Evolutionary conservation across 768 basidiomycete species (phyloP).

Genomic region (Rhodosporidiobolus sp.): DNA sequence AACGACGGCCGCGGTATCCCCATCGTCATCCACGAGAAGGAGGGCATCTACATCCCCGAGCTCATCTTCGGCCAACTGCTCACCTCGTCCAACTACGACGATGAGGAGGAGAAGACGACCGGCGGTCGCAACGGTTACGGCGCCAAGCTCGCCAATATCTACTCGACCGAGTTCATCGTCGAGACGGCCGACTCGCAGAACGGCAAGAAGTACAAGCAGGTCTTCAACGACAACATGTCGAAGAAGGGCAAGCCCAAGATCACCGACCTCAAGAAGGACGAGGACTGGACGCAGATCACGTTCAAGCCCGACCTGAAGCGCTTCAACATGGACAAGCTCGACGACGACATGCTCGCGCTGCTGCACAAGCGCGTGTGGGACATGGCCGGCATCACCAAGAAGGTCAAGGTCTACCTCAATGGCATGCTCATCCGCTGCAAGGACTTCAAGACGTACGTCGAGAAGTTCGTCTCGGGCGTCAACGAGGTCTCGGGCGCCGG

Average conservation of each 20-base stretch:
- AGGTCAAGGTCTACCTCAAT: slow-evolving; percentile 89
- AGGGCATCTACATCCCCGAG: slow-evolving; percentile 93
- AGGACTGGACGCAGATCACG: slow-evolving; percentile 66
- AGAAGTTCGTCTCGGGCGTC: slow-evolving; percentile 79
- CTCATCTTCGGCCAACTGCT: slow-evolving; percentile 94
- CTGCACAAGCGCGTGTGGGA: slow-evolving; percentile 93
- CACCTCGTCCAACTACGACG: slow-evolving; percentile 95
- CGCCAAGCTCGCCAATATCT: slow-evolving; percentile 96
- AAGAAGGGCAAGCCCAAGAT: slow-evolving; percentile 86
- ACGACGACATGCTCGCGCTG: slow-evolving; percentile 82
- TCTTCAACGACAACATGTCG: slow-evolving; percentile 90
- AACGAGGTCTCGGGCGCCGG: slow-evolving; percentile 66
- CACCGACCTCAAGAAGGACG: slow-evolving; percentile 77
- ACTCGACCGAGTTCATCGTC: slow-evolving; percentile 90
- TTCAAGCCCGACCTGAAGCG: slow-evolving; percentile 88
- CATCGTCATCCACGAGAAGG: slow-evolving; percentile 87
- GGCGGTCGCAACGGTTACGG: slow-evolving; percentile 99
- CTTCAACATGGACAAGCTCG: slow-evolving; percentile 80
- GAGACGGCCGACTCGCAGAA: slow-evolving; percentile 82
- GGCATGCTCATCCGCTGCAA: slow-evolving; percentile 82
- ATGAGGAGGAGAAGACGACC: slow-evolving; percentile 96
- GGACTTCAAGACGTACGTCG: slow-evolving; percentile 94
- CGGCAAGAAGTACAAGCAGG: slow-evolving; percentile 88
- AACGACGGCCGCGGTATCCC: slow-evolving; percentile 97
- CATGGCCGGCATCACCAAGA: slow-evolving; percentile 87